Conservation (phyloP, 2,329 filamentous ascomycete species). For the Penicillium sp. region DNA sequence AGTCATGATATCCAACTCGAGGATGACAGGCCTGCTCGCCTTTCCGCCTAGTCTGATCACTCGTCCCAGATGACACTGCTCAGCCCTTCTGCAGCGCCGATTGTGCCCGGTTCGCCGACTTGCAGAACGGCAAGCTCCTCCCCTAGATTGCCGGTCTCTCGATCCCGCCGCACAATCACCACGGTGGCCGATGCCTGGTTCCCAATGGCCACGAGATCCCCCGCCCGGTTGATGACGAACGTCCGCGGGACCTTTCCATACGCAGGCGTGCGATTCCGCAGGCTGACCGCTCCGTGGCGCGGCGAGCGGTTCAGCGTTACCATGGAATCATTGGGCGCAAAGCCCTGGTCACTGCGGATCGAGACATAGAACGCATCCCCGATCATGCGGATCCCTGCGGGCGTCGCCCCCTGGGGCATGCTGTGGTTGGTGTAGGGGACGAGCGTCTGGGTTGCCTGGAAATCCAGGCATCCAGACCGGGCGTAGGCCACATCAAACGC, state of each 20-base stretch:
- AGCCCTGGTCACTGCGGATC: slow-evolving; percentile 31
- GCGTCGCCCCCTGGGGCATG: slow-evolving; percentile 29
- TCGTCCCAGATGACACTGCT: slow-evolving; percentile 39
- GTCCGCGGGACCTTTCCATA: slow-evolving; percentile 66
- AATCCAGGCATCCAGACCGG: slow-evolving; percentile 26
- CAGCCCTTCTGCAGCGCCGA: slow-evolving; percentile 30
- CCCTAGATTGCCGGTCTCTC: slow-evolving; percentile 58
- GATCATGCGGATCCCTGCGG: slow-evolving; percentile 27
- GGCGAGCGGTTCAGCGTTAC: slow-evolving; percentile 22
- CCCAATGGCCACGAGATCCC: slow-evolving; percentile 63
- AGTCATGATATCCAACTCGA: too few relatives aligned
- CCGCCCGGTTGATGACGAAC: slow-evolving; percentile 64
- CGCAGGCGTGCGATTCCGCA: slow-evolving; percentile 59
- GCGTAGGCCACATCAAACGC: slow-evolving; percentile 43
- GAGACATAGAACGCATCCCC: slow-evolving; percentile 32
- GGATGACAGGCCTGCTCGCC: too few relatives aligned
- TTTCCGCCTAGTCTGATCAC: slow-evolving; percentile 12
- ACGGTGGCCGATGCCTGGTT: slow-evolving; percentile 62
- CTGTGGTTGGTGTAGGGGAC: slow-evolving; percentile 27
- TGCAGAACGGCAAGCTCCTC: slow-evolving; percentile 30
- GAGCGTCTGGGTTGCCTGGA: slow-evolving; percentile 25
- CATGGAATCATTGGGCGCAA: slow-evolving; percentile 31
- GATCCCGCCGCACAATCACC: slow-evolving; percentile 60
- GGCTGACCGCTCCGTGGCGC: slow-evolving; percentile 61
- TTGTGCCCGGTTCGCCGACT: slow-evolving; percentile 30